These are phyloP conservation scores for Teratosphaeria pseudoeucalypti DNA, from an alignment of 2,329 filamentous ascomycete genomes.

Conservation along the genomic window DNA sequence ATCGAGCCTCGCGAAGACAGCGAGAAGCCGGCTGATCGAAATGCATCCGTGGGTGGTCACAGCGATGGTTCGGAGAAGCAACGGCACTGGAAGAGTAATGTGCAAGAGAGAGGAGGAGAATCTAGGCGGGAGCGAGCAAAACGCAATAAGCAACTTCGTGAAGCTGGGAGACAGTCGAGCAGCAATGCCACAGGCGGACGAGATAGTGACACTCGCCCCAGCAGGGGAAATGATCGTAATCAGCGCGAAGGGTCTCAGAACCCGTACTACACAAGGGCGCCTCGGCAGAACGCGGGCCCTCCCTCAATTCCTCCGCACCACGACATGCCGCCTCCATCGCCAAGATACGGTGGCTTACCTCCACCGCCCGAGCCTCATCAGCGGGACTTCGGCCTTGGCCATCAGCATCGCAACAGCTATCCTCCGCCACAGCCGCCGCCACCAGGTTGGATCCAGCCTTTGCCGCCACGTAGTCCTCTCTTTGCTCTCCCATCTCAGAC, in stretches of 20 bases:
- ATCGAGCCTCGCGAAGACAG: not conserved
- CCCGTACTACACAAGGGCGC: not conserved
- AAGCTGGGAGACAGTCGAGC: not conserved
- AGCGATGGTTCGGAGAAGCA: not conserved
- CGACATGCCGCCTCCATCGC: not conserved
- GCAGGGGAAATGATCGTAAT: not conserved
- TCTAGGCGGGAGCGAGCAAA: not conserved
- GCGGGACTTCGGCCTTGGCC: not conserved
- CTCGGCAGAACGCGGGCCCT: not conserved
- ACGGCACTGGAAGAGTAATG: not conserved
- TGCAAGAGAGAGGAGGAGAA: not conserved
- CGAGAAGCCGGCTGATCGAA: not conserved
- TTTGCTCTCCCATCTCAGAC: constrained; percentile 7
- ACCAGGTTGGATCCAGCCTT: constrained; percentile 3
- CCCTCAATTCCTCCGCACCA: not conserved
- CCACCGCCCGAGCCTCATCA: not conserved
- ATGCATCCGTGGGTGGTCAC: not conserved
- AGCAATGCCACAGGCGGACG: not conserved
- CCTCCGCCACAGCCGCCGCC: constrained; percentile 3
- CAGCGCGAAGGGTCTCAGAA: not conserved
- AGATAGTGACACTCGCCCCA: not conserved
- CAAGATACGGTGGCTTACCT: not conserved
- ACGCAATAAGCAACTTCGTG: not conserved
- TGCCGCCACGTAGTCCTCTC: constrained; percentile 6
- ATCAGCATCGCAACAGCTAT: constrained; percentile 8